Percentiles rank a stretch among this genome's conserved stretches.
Evolutionary conservation across 1,139 yeast genomes (phyloP).

Genomic region (Saccharomyces hybrid): DNA sequence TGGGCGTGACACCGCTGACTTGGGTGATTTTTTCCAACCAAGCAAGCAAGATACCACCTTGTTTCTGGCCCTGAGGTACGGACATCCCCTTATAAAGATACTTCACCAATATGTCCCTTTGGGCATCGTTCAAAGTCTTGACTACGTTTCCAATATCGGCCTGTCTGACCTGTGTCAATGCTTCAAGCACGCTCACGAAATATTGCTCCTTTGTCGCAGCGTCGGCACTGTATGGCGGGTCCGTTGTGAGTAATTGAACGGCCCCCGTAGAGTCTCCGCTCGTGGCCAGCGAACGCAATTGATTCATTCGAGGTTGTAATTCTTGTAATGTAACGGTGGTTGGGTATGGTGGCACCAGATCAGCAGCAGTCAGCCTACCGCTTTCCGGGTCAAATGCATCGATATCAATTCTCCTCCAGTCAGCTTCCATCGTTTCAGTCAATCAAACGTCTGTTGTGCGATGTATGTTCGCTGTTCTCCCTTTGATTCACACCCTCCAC

Average conservation of each 20-base stretch:
- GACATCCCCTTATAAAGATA: slow-evolving; percentile 84
- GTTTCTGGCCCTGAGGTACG: slow-evolving; percentile 67
- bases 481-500: too few relatives aligned
- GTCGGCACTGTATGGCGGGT: slow-evolving; percentile 80
- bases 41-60: slow-evolving; percentile 75
- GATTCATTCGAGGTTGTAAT: slow-evolving; percentile 47
- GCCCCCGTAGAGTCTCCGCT: slow-evolving; percentile 70
- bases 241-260: slow-evolving; percentile 51
- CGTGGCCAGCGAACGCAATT: slow-evolving; percentile 56
- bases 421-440: slow-evolving; percentile 26
- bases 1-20: slow-evolving; percentile 79
- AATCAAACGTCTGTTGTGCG: too few relatives aligned
- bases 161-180: slow-evolving; percentile 67
- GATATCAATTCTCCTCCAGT: slow-evolving; percentile 77
- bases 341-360: slow-evolving; percentile 48
- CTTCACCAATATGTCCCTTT: slow-evolving; percentile 75
- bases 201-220: slow-evolving; percentile 35
- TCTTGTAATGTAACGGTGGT: slow-evolving; percentile 43
- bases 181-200: slow-evolving; percentile 61
- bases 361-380: slow-evolving; percentile 55
- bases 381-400: slow-evolving; percentile 82
- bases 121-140: slow-evolving; percentile 49
- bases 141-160: slow-evolving; percentile 61
- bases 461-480: background rate
- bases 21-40: slow-evolving; percentile 94